phyloP scores from a whole-genome alignment of 75 land plant genomes.

The Pinus albicaulis region DNA sequence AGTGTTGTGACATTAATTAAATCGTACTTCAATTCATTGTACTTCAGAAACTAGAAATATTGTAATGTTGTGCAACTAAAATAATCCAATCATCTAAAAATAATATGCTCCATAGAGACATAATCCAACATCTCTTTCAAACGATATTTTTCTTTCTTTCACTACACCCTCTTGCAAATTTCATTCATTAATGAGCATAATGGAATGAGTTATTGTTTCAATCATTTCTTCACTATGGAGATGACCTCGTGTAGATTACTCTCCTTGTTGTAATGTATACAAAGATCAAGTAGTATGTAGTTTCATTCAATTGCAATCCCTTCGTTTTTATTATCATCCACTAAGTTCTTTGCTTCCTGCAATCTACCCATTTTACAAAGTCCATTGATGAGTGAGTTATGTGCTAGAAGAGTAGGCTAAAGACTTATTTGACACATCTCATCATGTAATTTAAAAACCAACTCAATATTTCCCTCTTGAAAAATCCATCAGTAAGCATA shows the following conservation, averaged over 20 bases:
- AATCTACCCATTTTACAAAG: slow-evolving; percentile 49
- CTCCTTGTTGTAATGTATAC: slow-evolving; percentile 60
- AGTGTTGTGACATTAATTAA: not conserved
- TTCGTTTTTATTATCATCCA: slow-evolving; percentile 27
- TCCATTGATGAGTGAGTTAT: slow-evolving; percentile 59
- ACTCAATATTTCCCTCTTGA: slow-evolving; percentile 25
- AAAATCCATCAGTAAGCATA: slow-evolving; percentile 55
- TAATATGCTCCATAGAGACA: not conserved
- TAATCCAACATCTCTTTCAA: slow-evolving; percentile 33
- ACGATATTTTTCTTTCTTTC: slow-evolving; percentile 38
- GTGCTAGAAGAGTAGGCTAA: slow-evolving; percentile 45
- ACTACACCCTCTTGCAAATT: slow-evolving; percentile 37
- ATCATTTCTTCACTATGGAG: slow-evolving; percentile 48
- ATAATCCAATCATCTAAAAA: no score
- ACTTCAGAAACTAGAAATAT: no score
- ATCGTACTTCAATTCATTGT: not conserved
- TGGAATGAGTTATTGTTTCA: slow-evolving; percentile 36
- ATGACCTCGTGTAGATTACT: slow-evolving; percentile 11
- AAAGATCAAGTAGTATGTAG: slow-evolving; percentile 55
- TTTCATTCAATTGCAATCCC: slow-evolving; percentile 43
- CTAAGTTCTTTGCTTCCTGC: slow-evolving; percentile 36
- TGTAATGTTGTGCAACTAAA: no score
- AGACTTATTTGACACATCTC: slow-evolving; percentile 44
- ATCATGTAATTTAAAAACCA: slow-evolving; percentile 43
- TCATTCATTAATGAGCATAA: slow-evolving; percentile 60